Evolutionary conservation across 345 rosid genomes (phyloP).

Genomic region (Camelina sativa): DNA sequence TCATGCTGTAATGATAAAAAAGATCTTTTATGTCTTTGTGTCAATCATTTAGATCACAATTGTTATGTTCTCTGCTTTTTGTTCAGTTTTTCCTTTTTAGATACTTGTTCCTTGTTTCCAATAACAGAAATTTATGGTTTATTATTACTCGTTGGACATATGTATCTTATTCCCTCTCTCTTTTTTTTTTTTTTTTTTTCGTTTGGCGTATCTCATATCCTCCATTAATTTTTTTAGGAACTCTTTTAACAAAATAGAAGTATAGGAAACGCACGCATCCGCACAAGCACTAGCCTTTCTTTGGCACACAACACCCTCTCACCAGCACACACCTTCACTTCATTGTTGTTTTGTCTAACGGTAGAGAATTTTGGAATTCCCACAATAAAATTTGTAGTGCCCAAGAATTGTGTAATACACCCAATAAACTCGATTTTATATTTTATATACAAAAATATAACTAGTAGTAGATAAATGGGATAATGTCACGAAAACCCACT

Average conservation of each 20-base stretch:
- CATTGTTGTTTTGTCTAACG: background rate
- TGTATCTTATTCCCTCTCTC: constrained; percentile 16
- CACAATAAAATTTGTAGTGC: background rate
- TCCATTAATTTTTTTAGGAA: background rate
- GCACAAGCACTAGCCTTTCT: constrained; percentile 21
- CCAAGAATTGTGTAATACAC: background rate
- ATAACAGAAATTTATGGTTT: constrained; percentile 39
- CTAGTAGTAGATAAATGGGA: background rate
- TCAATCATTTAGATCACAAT: constrained; percentile 41
- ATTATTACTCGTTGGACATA: constrained; percentile 13
- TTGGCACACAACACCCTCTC: constrained; percentile 8
- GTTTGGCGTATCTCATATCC: constrained; percentile 16
- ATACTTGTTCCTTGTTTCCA: constrained; percentile 42
- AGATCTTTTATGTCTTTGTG: constrained; percentile 31
- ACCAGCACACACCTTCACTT: constrained; percentile 1
- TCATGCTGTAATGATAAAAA: constrained; percentile 41
- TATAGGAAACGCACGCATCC: constrained; percentile 16
- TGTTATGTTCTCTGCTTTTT: constrained; percentile 42
- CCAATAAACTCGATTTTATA: background rate
- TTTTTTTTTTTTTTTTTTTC: background rate
- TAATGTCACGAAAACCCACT: too few species aligned
- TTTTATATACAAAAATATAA: background rate
- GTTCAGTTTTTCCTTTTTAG: constrained; percentile 38
- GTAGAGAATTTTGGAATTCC: background rate
- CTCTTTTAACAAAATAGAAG: background rate